Base-by-base conservation (phyloP, 192 early-diverging fungal genomes). In the Coemansia sp. region DNA sequence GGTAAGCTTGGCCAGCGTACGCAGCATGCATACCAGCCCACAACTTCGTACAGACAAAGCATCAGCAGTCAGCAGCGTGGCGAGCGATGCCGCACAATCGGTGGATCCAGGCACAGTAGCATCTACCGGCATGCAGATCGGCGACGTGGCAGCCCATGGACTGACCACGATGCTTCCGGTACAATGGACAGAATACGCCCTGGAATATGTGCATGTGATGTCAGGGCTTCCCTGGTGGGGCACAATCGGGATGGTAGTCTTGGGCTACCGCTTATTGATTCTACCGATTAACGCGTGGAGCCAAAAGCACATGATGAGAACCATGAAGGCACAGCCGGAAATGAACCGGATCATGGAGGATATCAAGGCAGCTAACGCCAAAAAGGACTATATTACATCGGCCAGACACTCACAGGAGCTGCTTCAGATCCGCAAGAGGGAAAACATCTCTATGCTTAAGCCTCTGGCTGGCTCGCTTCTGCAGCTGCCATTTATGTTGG, bases 151-250 rank as follows among this genome's bases (percentile, higher is more conserved):
- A 39, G 77, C 81, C 8, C 81, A 94, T 66, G 94, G 94, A 12
- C 77, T 97, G 23, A 82, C 81, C 42, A 77, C 85, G 39, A 84
- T 65, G 39, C 75, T 86, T 6, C 91, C 92, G 10, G 85, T 87
- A 5, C 93, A 90, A 33, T 46, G 78, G 16, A 58, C 87, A 14
- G 85, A 97, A 69, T 78, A 76, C 6, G 50, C 84, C 6, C 57
- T 96, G 23, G 96, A 98, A 70, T 82, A 78, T 16, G 59, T 91
- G 36, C 86, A 94, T 62, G 88, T 96, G 13, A 70, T 76, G 20
- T 87, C 86, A 13, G 93, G 93, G 5, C 65, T 96, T 52, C 92
- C 94, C 5, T 98, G 96, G 96, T 96, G 90, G 90, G 88, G 72
- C 7, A 86, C 94, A n/a, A 95, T 98, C 52, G 82, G 80, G 5